Evolutionary conservation across 768 basidiomycete species (phyloP).

Genomic region (Strobilomyces dryophilus): DNA sequence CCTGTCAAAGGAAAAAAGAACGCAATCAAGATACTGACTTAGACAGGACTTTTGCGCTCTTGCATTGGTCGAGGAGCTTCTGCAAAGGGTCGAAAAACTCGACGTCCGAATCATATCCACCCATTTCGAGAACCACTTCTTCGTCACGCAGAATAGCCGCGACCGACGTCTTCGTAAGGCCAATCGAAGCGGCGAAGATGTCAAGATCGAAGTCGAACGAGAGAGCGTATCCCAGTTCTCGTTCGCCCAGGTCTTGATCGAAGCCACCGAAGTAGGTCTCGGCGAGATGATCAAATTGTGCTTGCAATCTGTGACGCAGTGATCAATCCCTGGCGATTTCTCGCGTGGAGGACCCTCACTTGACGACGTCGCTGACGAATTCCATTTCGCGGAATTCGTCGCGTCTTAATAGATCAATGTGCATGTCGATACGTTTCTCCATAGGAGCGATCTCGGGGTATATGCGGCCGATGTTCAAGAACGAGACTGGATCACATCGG

Average conservation of each 20-base stretch:
- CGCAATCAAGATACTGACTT: conserved; percentile 44
- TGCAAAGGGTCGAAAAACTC: conserved; percentile 82
- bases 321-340: not conserved
- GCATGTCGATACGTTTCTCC: conserved; percentile 90
- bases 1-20: not conserved
- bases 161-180: conserved; percentile 84
- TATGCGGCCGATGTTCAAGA: conserved; percentile 79
- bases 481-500: conserved; percentile 78
- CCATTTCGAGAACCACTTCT: conserved; percentile 71
- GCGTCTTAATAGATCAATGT: conserved; percentile 75
- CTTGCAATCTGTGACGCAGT: conserved; percentile 61
- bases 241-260: conserved; percentile 86
- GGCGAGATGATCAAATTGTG: conserved; percentile 89
- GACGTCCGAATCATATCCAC: conserved; percentile 67
- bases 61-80: conserved; percentile 75
- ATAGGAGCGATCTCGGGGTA: conserved; percentile 81
- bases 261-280: conserved; percentile 81
- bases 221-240: conserved; percentile 77
- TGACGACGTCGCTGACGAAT: conserved; percentile 84
- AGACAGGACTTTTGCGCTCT: conserved; percentile 74
- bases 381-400: conserved; percentile 95
- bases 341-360: conserved; percentile 49
- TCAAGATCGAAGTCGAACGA: conserved; percentile 91
- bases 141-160: conserved; percentile 70
- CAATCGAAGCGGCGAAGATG: conserved; percentile 88